These are phyloP conservation scores for Solanum raphanifolium DNA, from an alignment of 257 asterid genomes.

Conservation along the genomic window DNA sequence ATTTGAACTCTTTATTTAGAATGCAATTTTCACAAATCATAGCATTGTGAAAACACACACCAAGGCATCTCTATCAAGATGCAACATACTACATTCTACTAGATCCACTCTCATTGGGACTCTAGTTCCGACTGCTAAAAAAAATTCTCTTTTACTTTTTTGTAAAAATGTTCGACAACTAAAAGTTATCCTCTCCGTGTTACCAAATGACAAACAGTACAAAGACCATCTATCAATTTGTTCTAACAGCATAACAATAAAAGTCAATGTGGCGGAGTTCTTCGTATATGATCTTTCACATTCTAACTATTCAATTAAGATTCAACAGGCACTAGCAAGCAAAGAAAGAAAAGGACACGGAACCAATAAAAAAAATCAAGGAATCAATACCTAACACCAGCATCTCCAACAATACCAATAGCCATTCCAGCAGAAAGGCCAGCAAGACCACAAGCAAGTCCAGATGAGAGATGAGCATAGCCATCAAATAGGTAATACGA, in stretches of 20 bases:
- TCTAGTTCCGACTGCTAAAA: neutral
- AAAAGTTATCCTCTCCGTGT: neutral
- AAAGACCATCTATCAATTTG: neutral
- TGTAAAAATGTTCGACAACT: neutral
- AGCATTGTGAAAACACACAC: neutral
- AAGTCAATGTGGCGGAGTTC: neutral
- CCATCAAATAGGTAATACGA: conserved; percentile 75
- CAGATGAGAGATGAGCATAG: conserved; percentile 76
- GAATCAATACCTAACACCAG: conserved; percentile 64
- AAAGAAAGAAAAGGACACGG: neutral
- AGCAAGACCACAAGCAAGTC: conserved; percentile 73
- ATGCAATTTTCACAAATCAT: neutral
- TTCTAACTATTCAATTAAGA: neutral
- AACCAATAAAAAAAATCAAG: neutral
- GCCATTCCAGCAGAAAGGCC: conserved; percentile 89
- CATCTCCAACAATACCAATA: conserved; percentile 84
- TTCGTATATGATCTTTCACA: neutral
- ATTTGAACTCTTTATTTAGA: neutral
- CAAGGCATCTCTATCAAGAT: neutral
- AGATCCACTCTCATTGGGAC: neutral
- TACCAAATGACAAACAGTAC: neutral
- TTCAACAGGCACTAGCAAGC: neutral
- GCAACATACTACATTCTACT: neutral
- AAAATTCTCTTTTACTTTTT: neutral
- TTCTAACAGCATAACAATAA: neutral